These are phyloP conservation scores for Parafenestella ontariensis DNA, from an alignment of 2,329 filamentous ascomycete genomes.

Conservation along the genomic window DNA sequence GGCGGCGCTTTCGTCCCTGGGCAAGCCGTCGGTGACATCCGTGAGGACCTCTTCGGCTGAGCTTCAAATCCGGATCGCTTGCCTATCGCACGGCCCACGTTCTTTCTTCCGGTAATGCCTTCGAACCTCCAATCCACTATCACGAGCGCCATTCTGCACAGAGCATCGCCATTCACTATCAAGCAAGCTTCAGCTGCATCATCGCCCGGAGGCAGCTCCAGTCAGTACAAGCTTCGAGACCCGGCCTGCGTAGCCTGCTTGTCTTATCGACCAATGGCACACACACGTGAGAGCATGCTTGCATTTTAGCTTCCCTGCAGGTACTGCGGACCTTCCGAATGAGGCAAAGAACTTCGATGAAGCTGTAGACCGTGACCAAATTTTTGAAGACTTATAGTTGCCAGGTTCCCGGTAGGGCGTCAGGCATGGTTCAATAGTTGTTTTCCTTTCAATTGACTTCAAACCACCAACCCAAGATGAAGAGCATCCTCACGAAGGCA, in stretches of 20 bases:
- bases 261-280: constrained; percentile 37
- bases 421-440: constrained; percentile 1
- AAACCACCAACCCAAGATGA: constrained; percentile 27
- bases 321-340: constrained; percentile 44
- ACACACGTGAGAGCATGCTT: constrained; percentile 35
- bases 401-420: constrained; percentile 1
- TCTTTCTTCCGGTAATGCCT: neutral
- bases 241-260: constrained; percentile 30
- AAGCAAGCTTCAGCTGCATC: constrained; percentile 1
- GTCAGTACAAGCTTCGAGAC: constrained; percentile 22
- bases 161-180: neutral
- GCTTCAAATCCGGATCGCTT: neutral
- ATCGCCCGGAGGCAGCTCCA: constrained; percentile 19
- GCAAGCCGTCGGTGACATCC: neutral
- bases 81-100: constrained; percentile 22
- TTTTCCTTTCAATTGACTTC: constrained; percentile 3
- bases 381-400: neutral
- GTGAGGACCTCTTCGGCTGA: neutral
- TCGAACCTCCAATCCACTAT: neutral
- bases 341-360: constrained; percentile 37
- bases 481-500: constrained; percentile 13
- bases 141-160: neutral
- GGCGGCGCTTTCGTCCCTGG: neutral
- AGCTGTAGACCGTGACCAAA: neutral
- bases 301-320: constrained; percentile 35